These are phyloP conservation scores for Thielaviopsis punctulata DNA, from an alignment of 2,329 filamentous ascomycete genomes.

Conservation along the genomic window DNA sequence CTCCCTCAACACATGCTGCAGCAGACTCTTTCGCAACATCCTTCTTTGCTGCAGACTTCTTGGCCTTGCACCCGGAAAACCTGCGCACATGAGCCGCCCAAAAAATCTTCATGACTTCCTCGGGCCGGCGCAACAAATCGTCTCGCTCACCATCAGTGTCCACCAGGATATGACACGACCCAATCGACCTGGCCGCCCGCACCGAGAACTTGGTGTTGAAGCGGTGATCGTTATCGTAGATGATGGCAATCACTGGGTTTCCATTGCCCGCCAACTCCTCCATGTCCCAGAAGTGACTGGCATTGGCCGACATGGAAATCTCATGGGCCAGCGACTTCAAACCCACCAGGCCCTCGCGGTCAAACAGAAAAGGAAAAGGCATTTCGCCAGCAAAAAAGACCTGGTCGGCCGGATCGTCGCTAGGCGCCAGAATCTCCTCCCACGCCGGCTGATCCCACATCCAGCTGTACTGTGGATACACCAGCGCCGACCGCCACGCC, in stretches of 20 bases:
- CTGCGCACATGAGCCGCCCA: background rate
- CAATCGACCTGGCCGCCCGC: background rate
- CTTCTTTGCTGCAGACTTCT: background rate
- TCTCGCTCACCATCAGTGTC: background rate
- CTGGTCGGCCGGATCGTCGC: background rate
- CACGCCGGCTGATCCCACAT: background rate
- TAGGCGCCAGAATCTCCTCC: background rate
- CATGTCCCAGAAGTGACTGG: background rate
- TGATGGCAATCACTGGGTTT: background rate
- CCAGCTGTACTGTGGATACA: background rate
- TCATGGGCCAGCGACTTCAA: background rate
- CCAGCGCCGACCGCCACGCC: background rate
- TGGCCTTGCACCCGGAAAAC: background rate
- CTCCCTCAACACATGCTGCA: background rate
- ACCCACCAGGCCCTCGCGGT: background rate
- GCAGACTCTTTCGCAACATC: no score
- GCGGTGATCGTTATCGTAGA: background rate
- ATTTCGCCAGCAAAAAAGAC: background rate
- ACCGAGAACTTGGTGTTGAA: background rate
- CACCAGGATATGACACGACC: background rate
- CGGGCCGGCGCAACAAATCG: background rate
- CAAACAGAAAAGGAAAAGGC: background rate
- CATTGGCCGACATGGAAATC: background rate
- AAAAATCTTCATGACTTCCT: background rate
- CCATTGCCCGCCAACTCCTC: background rate